Percentiles rank a stretch among this genome's conserved stretches.
Evolutionary conservation across 1,284 basidiomycete genomes (phyloP).

Genomic region (Ceraceosorus bombacis): DNA sequence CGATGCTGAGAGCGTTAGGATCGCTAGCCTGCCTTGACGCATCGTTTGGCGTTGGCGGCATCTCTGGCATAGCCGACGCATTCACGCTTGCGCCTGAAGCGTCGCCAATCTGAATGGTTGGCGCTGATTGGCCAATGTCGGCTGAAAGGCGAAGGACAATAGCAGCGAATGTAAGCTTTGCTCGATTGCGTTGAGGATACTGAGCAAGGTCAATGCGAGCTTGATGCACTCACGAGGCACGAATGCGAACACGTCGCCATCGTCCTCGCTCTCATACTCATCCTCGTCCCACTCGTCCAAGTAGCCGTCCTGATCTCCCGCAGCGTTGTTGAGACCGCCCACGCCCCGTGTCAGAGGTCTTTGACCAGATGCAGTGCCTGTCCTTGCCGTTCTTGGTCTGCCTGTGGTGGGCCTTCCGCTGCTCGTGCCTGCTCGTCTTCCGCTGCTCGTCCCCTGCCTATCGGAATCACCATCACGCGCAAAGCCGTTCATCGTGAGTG

Average conservation of each 20-base stretch:
- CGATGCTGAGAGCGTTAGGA: too few relatives aligned
- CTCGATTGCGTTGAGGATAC: too few relatives aligned
- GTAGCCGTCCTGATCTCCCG: slow-evolving; percentile 10
- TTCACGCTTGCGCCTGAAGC: too few relatives aligned
- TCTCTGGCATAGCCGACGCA: too few relatives aligned
- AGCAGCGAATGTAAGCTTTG: too few relatives aligned
- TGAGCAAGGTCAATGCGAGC: too few relatives aligned
- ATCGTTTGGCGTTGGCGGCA: too few relatives aligned
- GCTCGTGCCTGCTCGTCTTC: neutral
- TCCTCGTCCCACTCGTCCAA: slow-evolving; percentile 31
- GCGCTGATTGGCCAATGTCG: slow-evolving; percentile 11
- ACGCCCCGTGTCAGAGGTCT: slow-evolving; percentile 3
- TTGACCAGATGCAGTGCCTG: neutral
- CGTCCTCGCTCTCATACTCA: slow-evolving; percentile 38
- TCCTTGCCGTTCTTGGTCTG: neutral
- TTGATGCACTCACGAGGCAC: slow-evolving; percentile 23
- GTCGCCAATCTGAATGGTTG: slow-evolving; percentile 1
- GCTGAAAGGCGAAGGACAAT: neutral
- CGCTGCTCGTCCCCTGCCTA: too few relatives aligned
- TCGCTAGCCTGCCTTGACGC: too few relatives aligned
- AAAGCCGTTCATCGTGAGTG: too few relatives aligned
- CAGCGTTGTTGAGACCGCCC: neutral
- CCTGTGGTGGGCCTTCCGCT: slow-evolving; percentile 7
- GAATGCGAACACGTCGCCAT: slow-evolving; percentile 46
- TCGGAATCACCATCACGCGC: too few relatives aligned